Percentiles rank a stretch among this genome's conserved stretches.
Evolutionary conservation across 768 basidiomycete genomes (phyloP).

Genomic region (Artomyces pyxidatus): DNA sequence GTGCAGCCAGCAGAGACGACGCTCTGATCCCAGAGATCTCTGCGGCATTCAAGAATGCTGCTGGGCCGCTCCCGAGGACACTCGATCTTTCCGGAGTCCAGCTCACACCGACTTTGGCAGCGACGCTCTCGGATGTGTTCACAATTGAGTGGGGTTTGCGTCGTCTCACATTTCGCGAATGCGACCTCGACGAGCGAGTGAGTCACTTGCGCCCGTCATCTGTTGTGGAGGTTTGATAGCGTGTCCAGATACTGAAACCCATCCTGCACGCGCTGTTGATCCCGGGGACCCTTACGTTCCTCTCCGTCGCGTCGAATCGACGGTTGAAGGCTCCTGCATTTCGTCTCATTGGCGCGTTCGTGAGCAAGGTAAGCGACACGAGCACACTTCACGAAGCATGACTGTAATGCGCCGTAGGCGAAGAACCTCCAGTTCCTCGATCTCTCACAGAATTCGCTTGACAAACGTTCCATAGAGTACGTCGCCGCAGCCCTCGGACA

Average conservation of each 20-base stretch:
- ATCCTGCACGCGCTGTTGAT: conserved; percentile 87
- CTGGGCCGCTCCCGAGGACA: conserved; percentile 50
- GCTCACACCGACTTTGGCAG: conserved; percentile 59
- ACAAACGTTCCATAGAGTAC: conserved; percentile 79
- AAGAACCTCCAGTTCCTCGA: conserved; percentile 80
- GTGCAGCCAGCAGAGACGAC: conserved; percentile 73
- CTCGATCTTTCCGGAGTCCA: conserved; percentile 78
- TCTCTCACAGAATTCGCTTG: conserved; percentile 76
- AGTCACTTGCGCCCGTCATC: neutral
- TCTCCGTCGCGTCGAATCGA: conserved; percentile 83
- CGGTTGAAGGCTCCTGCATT: conserved; percentile 72
- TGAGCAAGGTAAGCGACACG: conserved; percentile 49
- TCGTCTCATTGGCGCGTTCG: conserved; percentile 70
- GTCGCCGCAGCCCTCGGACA: conserved; percentile 61
- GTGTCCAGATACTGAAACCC: conserved; percentile 67
- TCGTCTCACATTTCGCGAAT: conserved; percentile 79
- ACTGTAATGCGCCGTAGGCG: conserved; percentile 38
- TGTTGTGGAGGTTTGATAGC: neutral
- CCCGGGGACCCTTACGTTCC: conserved; percentile 66
- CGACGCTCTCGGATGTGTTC: conserved; percentile 85
- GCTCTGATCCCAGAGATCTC: conserved; percentile 55
- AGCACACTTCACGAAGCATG: neutral
- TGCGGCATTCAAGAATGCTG: conserved; percentile 58
- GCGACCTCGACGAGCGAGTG: conserved; percentile 80
- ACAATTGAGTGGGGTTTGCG: conserved; percentile 89